These are phyloP conservation scores for Aurantiochytrium sp. DNA, from an alignment of 108 stramenopile species.

Conservation along the genomic window DNA sequence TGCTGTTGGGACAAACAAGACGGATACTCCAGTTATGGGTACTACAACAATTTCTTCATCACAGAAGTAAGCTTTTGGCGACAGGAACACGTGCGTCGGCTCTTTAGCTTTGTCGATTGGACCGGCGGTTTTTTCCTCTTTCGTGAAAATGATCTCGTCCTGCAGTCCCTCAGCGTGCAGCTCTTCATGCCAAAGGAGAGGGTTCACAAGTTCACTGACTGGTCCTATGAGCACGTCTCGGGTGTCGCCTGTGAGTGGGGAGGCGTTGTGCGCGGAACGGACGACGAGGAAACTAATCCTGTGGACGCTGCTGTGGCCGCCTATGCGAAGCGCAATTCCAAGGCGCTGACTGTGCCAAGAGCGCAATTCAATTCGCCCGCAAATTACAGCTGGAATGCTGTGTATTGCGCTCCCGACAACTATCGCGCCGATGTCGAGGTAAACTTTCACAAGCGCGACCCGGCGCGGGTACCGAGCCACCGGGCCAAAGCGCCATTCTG, in stretches of 20 bases:
- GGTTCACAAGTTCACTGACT: conserved; percentile 68
- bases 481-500: neutral
- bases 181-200: conserved; percentile 48
- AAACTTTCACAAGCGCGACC: neutral
- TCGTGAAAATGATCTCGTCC: conserved; percentile 63
- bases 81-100: conserved; percentile 36
- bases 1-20: neutral
- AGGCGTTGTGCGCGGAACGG: neutral
- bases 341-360: neutral
- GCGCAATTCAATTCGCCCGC: no score
- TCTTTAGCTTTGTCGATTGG: conserved; percentile 56
- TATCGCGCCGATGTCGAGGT: neutral
- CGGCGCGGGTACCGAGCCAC: neutral
- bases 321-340: neutral
- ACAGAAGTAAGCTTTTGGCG: conserved; percentile 56
- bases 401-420: neutral
- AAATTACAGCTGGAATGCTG: neutral
- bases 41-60: conserved; percentile 71
- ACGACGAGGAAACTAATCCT: neutral
- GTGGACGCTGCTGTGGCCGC: neutral
- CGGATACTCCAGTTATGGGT: conserved; percentile 49
- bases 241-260: neutral
- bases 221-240: conserved; percentile 61
- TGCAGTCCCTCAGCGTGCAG: conserved; percentile 62
- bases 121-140: conserved; percentile 59